Evolutionary conservation across 306 rosid genomes (phyloP).

Genomic region (Lathyrus sativus): DNA sequence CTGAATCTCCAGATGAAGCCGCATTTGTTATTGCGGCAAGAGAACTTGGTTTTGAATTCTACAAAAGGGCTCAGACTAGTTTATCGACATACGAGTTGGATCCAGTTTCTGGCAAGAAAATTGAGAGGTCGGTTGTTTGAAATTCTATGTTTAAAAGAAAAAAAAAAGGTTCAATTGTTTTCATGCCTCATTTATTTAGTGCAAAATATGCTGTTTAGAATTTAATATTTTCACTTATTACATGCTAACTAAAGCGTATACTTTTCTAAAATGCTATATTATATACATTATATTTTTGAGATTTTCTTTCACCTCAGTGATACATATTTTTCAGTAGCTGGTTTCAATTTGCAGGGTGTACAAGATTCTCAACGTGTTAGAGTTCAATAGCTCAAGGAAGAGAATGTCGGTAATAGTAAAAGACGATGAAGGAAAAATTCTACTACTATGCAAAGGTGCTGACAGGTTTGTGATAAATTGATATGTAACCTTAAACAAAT

Average conservation of each 20-base stretch:
- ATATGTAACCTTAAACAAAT: constrained; percentile 26
- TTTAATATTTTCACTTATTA: constrained; percentile 20
- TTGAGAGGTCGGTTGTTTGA: constrained; percentile 65
- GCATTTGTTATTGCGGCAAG: constrained; percentile 98
- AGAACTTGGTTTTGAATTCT: constrained; percentile 93
- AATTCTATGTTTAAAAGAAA: constrained; percentile 4
- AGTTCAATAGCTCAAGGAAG: constrained; percentile 88
- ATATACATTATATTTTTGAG: constrained; percentile 6
- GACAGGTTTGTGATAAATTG: constrained; percentile 70
- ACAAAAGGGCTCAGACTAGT: constrained; percentile 81
- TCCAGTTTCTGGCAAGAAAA: constrained; percentile 61
- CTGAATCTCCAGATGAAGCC: constrained; percentile 98
- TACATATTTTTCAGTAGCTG: constrained; percentile 7
- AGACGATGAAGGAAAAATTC: constrained; percentile 67
- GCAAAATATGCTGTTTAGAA: constrained; percentile 7
- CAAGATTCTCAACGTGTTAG: constrained; percentile 80
- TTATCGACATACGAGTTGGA: constrained; percentile 74
- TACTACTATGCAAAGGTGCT: constrained; percentile 89
- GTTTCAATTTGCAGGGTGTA: constrained; percentile 60
- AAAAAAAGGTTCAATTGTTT: background rate
- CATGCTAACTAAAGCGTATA: background rate
- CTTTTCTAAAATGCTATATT: constrained; percentile 14
- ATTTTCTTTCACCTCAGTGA: constrained; percentile 15
- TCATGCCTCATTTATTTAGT: constrained; percentile 8
- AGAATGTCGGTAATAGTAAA: constrained; percentile 95